Conservation (phyloP, 140 eudicot genomes). For the Ambrosia hybrid region DNA sequence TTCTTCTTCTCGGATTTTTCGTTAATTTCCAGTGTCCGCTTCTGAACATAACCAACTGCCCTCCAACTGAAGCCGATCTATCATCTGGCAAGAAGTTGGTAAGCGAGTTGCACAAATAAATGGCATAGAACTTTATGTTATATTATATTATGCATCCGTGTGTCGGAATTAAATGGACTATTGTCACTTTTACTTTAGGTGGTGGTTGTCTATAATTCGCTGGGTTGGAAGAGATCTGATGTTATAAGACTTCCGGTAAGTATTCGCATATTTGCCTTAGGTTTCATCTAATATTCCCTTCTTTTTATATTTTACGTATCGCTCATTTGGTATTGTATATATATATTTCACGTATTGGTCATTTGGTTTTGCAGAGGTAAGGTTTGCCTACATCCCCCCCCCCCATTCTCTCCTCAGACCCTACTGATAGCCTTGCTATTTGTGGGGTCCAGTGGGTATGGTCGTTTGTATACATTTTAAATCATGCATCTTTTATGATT, state of each 20-base stretch:
- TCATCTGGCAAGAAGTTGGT: conserved; percentile 73
- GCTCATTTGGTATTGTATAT: too few species aligned
- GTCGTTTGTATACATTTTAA: neutral
- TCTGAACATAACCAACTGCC: conserved; percentile 85
- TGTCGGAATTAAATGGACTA: neutral
- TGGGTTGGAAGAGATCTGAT: conserved; percentile 88
- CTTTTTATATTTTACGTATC: too few species aligned
- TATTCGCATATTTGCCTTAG: conserved; percentile 10
- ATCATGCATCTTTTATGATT: conserved; percentile 1
- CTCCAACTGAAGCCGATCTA: conserved; percentile 77
- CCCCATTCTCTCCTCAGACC: too few species aligned
- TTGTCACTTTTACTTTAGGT: conserved; percentile 41
- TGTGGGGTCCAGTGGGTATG: too few species aligned
- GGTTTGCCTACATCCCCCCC: too few species aligned
- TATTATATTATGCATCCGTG: conserved; percentile 10
- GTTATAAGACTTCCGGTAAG: conserved; percentile 83
- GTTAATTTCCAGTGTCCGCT: conserved; percentile 74
- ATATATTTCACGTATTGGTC: neutral
- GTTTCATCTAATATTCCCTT: conserved; percentile 11
- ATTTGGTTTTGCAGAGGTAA: neutral
- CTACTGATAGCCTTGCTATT: too few species aligned
- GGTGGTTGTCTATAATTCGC: conserved; percentile 73
- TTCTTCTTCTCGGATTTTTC: neutral
- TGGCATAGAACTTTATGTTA: neutral
- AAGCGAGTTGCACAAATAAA: conserved; percentile 34